Percentiles rank a stretch among this genome's conserved stretches.
Conservation (phyloP, 352 stramenopile genomes). For the Globisporangium emineosum region DNA sequence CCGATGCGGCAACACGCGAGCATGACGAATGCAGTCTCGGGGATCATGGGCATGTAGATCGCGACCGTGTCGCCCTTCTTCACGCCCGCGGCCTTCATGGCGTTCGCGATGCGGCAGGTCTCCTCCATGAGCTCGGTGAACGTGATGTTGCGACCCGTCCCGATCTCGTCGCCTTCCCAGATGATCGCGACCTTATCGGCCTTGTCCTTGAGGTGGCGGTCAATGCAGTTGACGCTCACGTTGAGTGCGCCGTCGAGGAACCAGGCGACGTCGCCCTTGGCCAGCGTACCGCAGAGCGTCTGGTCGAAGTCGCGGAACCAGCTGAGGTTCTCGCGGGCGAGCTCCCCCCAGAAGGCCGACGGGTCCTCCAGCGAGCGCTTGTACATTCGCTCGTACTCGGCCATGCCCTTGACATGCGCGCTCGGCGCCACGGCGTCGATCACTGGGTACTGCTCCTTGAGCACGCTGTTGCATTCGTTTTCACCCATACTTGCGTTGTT, state of each 20-base stretch:
- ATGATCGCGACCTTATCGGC: conserved; percentile 94
- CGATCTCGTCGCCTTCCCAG: conserved; percentile 97
- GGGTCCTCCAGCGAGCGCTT: conserved; percentile 86
- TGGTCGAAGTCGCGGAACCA: conserved; percentile 95
- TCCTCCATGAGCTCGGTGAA: conserved; percentile 90
- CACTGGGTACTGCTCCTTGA: conserved; percentile 22
- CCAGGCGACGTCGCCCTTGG: conserved; percentile 92
- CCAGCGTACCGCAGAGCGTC: conserved; percentile 81
- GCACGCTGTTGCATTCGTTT: conserved; percentile 11
- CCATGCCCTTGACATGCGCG: conserved; percentile 68
- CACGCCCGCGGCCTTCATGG: conserved; percentile 67
- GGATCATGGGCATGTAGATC: conserved; percentile 99
- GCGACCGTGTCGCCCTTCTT: conserved; percentile 89
- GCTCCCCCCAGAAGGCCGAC: conserved; percentile 89
- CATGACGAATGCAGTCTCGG: conserved; percentile 97
- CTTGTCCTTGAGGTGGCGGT: conserved; percentile 87
- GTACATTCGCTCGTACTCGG: conserved; percentile 86
- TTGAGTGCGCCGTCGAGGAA: conserved; percentile 96
- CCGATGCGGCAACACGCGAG: conserved; percentile 97
- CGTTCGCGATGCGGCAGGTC: conserved; percentile 92
- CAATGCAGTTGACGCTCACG: conserved; percentile 93
- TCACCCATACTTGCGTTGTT: conserved; percentile 6
- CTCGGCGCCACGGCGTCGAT: conserved; percentile 43
- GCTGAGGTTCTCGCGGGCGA: conserved; percentile 85
- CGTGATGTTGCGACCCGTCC: conserved; percentile 83